Evolutionary conservation across 257 asterid species (phyloP).

Genomic region (Penstemon barbatus): DNA sequence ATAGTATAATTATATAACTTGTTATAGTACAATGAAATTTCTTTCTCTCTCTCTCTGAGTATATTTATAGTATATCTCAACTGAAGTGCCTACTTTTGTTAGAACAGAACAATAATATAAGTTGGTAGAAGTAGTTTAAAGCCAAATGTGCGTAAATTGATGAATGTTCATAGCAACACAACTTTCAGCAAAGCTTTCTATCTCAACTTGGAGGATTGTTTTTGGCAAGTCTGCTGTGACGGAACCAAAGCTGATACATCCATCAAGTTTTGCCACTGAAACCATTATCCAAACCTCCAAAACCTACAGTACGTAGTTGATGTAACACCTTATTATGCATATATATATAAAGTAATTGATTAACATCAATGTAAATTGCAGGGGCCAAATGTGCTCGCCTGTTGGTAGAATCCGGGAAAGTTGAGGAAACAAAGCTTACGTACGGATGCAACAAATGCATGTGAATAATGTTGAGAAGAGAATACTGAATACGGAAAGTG

Average conservation of each 20-base stretch:
- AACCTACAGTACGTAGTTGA: no score
- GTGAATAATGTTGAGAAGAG: slow-evolving; percentile 37
- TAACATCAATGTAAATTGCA: slow-evolving; percentile 29
- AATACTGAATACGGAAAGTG: slow-evolving; percentile 36
- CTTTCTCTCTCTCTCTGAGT: not conserved
- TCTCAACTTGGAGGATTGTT: no score
- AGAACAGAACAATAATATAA: not conserved
- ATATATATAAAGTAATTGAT: no score
- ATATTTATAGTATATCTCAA: no score
- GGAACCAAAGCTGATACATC: no score
- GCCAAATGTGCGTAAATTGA: slow-evolving; percentile 1
- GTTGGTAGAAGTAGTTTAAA: not conserved
- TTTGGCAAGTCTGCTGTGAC: not conserved
- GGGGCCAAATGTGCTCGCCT: slow-evolving; percentile 85
- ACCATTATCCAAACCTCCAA: no score
- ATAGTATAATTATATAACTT: no score
- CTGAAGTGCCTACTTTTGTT: not conserved
- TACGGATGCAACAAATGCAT: slow-evolving; percentile 47
- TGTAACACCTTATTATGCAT: no score
- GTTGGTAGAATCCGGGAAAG: slow-evolving; percentile 46
- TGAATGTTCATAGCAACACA: not conserved
- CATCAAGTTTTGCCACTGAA: no score
- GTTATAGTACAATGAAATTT: no score
- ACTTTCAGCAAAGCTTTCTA: not conserved
- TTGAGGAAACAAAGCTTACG: slow-evolving; percentile 48